These are phyloP conservation scores for Penicillium occitanis DNA, from an alignment of 2,329 filamentous ascomycete genomes.

Conservation along the genomic window DNA sequence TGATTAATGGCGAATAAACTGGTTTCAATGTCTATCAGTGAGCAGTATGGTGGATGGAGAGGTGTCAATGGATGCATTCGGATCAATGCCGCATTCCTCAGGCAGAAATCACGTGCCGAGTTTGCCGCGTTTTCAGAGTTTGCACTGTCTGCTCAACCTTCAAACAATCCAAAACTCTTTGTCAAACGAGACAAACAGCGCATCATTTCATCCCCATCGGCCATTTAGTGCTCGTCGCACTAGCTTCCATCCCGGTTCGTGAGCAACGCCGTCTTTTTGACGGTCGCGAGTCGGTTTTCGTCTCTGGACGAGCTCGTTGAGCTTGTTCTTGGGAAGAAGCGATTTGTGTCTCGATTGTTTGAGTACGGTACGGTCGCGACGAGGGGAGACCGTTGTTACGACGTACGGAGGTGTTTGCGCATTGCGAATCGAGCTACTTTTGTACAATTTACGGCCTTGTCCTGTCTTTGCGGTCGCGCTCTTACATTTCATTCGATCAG, in stretches of 20 bases:
- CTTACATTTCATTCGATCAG: background rate
- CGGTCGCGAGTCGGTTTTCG: background rate
- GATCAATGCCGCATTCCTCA: background rate
- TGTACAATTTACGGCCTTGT: background rate
- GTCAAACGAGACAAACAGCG: conserved; percentile 23
- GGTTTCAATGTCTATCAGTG: too few relatives aligned
- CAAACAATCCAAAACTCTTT: conserved; percentile 38
- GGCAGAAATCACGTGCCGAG: background rate
- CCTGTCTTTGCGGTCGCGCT: background rate
- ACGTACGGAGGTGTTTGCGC: background rate
- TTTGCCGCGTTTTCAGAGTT: conserved; percentile 26
- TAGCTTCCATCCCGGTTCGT: background rate
- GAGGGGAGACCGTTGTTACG: background rate
- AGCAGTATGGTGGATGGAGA: background rate
- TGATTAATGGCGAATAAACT: too few relatives aligned
- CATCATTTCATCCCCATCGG: conserved; percentile 18
- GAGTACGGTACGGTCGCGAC: background rate
- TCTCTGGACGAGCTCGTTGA: background rate
- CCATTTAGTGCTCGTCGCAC: background rate
- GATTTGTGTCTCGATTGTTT: background rate
- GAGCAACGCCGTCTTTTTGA: background rate
- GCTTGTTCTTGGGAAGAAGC: background rate
- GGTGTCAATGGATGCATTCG: background rate
- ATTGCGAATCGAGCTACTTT: background rate
- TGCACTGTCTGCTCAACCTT: conserved; percentile 43